Base-by-base conservation (phyloP, 2,329 filamentous ascomycete genomes). In the Conoideocrella luteorostrata region DNA sequence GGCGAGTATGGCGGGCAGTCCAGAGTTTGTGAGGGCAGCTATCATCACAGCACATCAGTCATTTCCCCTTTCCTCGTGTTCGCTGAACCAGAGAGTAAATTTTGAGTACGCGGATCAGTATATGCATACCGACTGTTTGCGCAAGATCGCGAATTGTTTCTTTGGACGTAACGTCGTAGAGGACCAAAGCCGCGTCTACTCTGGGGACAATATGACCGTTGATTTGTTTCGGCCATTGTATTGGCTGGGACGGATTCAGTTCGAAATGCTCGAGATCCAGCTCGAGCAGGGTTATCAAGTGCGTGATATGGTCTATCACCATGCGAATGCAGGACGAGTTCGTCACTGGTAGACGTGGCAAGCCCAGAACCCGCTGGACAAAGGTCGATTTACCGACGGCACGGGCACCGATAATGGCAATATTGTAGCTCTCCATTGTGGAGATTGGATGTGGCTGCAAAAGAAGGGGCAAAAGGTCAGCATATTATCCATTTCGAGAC, bases 151-250 rank as follows among this genome's bases (percentile, higher is more conserved):
- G 74, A 54, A 95, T 79, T 60, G 83, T 91, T 47, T 82, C 79
- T 53, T 80, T 76, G 60, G 86, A 84, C 63, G 82, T 86, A 35
- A 94, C 85, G 73, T 96, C 88, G 71, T 95, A 95, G 39, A 97
- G 70, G 46, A 91, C 78, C 54, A 96, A 68, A 36, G 86, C 88
- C 17, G 86, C 91, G 57, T 97, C 87, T 56, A 95, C 77, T 32
- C 75, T 77, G 39, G 88, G 87, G 47, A 87, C 74, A 48, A 82
- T 77, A 50, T 82, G 74, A 47, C 87, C 86, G 57, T 84, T 76
- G 53, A 82, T 76, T 56, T 82, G 77, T 53, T 78, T 80, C 11
- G 80, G 80, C 80, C 80, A 84, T 59, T 78, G 73, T 47, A 84
- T 78, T 44, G 75, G 74, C 48, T 75, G 72, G 44, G 55, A 50